Evolutionary conservation across 768 basidiomycete species (phyloP).

Genomic region (Pisolithus microcarpus): DNA sequence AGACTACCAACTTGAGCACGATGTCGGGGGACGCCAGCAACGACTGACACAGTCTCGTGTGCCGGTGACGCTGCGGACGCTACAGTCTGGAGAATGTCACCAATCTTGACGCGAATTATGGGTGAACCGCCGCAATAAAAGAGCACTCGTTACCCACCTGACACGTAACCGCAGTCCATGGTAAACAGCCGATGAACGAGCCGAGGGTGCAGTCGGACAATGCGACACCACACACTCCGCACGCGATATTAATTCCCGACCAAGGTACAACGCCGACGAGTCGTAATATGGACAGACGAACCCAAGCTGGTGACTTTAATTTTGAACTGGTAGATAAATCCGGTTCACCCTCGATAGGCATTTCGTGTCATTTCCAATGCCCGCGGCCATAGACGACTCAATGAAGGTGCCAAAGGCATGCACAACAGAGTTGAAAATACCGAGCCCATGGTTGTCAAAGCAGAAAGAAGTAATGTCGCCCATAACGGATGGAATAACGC

Average conservation of each 20-base stretch:
- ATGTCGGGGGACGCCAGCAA: constrained; percentile 80
- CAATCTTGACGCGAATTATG: constrained; percentile 46
- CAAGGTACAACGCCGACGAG: constrained; percentile 92
- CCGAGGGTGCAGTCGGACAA: constrained; percentile 71
- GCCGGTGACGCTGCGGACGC: constrained; percentile 64
- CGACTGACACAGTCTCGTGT: constrained; percentile 74
- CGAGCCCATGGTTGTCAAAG: constrained; percentile 84
- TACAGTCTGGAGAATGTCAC: constrained; percentile 80
- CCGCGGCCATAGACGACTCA: constrained; percentile 75
- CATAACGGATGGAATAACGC: constrained; percentile 77
- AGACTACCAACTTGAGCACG: constrained; percentile 72
- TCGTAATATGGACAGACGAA: constrained; percentile 79
- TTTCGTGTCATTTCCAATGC: constrained; percentile 79
- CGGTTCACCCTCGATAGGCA: constrained; percentile 66
- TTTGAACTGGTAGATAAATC: constrained; percentile 33
- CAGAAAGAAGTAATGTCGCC: constrained; percentile 74
- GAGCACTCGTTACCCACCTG: constrained; percentile 44
- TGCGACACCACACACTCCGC: constrained; percentile 82
- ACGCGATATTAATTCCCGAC: constrained; percentile 96
- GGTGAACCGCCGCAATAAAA: constrained; percentile 11
- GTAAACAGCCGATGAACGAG: constrained; percentile 75
- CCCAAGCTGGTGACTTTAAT: constrained; percentile 53
- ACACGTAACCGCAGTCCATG: constrained; percentile 90
- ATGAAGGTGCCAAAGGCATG: constrained; percentile 76
- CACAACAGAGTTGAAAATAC: constrained; percentile 74